Conservation (phyloP, 2,329 filamentous ascomycete species). For the Arthrobotrys pseudoclavata region DNA sequence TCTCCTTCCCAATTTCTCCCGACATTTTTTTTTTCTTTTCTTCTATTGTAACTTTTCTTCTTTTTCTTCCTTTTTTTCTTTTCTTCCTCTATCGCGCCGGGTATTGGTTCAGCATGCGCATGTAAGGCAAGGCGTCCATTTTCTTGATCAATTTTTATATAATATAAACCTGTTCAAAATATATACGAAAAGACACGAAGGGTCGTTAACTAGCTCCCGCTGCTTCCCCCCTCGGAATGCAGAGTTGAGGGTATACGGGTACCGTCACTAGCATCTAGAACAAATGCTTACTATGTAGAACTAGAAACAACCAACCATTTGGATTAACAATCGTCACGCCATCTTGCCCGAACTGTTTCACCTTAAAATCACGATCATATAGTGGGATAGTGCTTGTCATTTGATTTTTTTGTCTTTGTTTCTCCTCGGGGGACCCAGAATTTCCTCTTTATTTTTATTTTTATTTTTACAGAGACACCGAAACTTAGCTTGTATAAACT, state of each 20-base stretch:
- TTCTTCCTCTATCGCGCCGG: conserved; percentile 37
- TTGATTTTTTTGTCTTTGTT: conserved; percentile 14
- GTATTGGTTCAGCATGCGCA: conserved; percentile 54
- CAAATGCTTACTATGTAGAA: neutral
- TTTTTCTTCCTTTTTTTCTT: conserved; percentile 11
- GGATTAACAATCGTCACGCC: conserved; percentile 18
- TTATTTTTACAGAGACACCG: conserved; percentile 3
- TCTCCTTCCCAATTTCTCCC: conserved; percentile 6
- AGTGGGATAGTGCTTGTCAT: conserved; percentile 6
- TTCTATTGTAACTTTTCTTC: conserved; percentile 21
- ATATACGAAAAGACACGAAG: neutral
- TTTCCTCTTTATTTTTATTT: neutral
- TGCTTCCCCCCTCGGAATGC: neutral
- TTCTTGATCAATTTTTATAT: conserved; percentile 19
- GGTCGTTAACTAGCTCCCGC: neutral
- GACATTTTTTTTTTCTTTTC: neutral
- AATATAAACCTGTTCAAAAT: conserved; percentile 8
- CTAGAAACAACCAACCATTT: neutral
- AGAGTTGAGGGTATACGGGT: too few relatives aligned
- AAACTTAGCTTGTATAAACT: neutral
- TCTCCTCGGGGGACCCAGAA: conserved; percentile 24
- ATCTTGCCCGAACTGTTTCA: conserved; percentile 17
- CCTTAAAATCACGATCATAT: conserved; percentile 15
- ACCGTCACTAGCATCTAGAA: neutral
- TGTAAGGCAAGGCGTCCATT: conserved; percentile 52